Evolutionary conservation across 768 basidiomycete species (phyloP), one percentile per base, ranked within the genome.

Genomic region (Dacryopinax spathularia): DNA sequence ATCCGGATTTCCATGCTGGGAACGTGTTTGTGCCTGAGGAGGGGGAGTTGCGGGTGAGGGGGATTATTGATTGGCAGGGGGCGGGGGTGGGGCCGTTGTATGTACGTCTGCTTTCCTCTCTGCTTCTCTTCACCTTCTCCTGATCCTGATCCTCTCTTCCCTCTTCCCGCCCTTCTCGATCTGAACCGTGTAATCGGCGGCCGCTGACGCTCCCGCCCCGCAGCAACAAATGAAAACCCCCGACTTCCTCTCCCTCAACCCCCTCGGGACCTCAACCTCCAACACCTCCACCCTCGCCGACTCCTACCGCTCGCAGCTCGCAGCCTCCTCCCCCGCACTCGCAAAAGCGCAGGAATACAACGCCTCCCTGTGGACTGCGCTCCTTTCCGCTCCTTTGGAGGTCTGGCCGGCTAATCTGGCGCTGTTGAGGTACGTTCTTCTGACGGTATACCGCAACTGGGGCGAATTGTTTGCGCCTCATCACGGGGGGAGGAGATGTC

Each of bases 41-140:
- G 25, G 68, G 67, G 18, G 65, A 67, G 33, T 64, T 64, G 34
- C 65, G 65, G 13, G 62, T 63, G 18, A 34, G 2, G 60, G 60
- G 60, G 33, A 67, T 74, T 63, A 71, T 73, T 33, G 73, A 72
- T 62, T 74, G 73, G 73, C 73, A 74, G 9, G 66, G 65, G 29
- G 48, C 48, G 29, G 48, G 48, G 15, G 29, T 56, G 22, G 48
- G 48, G 6, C 48, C 48, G 48, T 18, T 56, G 15, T 56, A 56
- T 29, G 48, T 56, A 6, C 10, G 48, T 31, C 13, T 22, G 13
- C 43, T n/a, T 41, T 29, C 48, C 48, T 56, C 29, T 29, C 25
- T 31, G 9, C 48, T 18, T 5, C 3, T 13, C 22, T 13, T 3
- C 25, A 13, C 6, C 6, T 5, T 4, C 13, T 29, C 9, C 48